Percentiles rank a stretch among this genome's conserved stretches.
These are phyloP conservation scores for Malus hybrid DNA, from an alignment of 331 rosid genomes.

Conservation along the genomic window DNA sequence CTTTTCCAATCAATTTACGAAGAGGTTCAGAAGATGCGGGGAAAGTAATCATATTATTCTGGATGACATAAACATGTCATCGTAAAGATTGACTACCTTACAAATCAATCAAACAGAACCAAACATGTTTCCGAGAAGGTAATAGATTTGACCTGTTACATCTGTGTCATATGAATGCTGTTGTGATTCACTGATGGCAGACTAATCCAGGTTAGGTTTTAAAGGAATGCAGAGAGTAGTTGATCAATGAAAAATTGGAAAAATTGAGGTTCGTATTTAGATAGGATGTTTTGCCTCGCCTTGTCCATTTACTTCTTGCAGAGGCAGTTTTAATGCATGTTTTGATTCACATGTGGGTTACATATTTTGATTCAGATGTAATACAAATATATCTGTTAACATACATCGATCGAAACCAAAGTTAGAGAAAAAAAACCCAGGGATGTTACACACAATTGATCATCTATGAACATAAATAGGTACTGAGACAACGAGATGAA, in stretches of 20 bases:
- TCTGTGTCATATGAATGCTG: not conserved
- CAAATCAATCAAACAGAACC: constrained; percentile 8
- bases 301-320: not conserved
- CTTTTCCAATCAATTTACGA: constrained; percentile 75
- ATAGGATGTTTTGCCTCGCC: not conserved
- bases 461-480: not conserved
- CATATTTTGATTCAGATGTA: not conserved
- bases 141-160: constrained; percentile 7
- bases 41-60: constrained; percentile 2
- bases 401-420: not conserved
- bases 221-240: constrained; percentile 7
- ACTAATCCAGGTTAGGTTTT: constrained; percentile 13
- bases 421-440: not conserved
- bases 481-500: not conserved
- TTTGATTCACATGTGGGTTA: not conserved
- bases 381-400: not conserved
- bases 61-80: not conserved
- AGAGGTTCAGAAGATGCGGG: constrained; percentile 57
- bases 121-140: constrained; percentile 25
- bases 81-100: constrained; percentile 8
- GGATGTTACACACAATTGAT: not conserved
- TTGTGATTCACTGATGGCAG: not conserved
- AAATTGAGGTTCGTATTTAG: not conserved
- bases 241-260: not conserved
- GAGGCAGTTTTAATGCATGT: not conserved